Evolutionary conservation across 441 rosid genomes (phyloP), one percentile per base, ranked within the genome.

Genomic region (Populus trichocarpa): DNA sequence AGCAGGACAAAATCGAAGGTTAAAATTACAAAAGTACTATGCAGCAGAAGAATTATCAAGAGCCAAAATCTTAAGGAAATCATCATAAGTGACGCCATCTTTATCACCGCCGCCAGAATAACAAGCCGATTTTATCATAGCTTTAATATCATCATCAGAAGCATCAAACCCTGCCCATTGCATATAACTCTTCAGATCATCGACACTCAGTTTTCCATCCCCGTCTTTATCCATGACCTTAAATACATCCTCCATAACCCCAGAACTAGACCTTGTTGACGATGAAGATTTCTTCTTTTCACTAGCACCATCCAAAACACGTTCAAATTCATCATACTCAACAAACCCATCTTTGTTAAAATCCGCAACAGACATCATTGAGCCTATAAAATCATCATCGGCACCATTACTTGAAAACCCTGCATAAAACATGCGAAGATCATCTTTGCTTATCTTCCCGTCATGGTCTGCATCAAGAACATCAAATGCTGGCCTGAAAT

Each of bases 391-490:
- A 16, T 89, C 96, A 16, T 79, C 79, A 13, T 75, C 75, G 14
- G 33, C 81, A 2, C 33, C 72, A 5, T 16, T 6, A 20, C 23
- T 36, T 2, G 78, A 67, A 5, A 80, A 46, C 3, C 87, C 88
- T 0, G 82, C 35, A 87, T 88, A 95, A 77, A 93, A 92, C 73
- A 78, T 65, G 5, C 84, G 82, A 72, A 93, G 85, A 69, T 93
- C 99, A 28, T 89, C 93, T 23, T 81, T 75, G 91, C 97, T 90
- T 38, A 95, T 95, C 90, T 88, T 93, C 2, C 99, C 99, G 64
- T 95, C 99, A 59, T 66, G 93, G 86, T 93, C 99, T 0, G 90
- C 87, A 84, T 95, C 99, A 6, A 95, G 81, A 26, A 90, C 81
- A 28, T 95, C 96, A 79, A 95, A 95, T 2, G 97, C 98, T 11